phyloP scores from a whole-genome alignment of 2,329 filamentous ascomycete species.

The Chaetomium olivaceum region DNA sequence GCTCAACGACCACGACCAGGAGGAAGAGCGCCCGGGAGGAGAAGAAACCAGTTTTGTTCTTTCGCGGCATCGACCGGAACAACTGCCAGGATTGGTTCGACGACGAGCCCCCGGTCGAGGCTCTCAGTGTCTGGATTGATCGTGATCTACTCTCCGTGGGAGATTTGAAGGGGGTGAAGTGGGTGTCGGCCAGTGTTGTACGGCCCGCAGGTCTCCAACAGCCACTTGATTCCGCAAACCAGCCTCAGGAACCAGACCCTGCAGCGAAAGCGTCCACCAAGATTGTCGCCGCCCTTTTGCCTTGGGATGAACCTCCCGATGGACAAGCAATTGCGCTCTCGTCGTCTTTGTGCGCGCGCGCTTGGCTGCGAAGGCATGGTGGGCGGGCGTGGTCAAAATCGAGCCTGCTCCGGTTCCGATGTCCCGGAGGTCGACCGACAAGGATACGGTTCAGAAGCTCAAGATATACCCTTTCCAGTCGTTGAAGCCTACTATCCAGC shows the following conservation, averaged over 20 bases:
- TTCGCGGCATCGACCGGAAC: slow-evolving; percentile 74
- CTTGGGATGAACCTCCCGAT: slow-evolving; percentile 87
- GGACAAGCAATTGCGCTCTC: slow-evolving; percentile 79
- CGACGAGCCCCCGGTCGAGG: slow-evolving; percentile 56
- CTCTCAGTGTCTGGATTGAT: slow-evolving; percentile 82
- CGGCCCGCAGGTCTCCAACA: slow-evolving; percentile 75
- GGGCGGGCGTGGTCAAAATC: slow-evolving; percentile 83
- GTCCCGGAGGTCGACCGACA: slow-evolving; percentile 55
- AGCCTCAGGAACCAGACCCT: slow-evolving; percentile 67
- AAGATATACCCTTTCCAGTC: slow-evolving; percentile 79
- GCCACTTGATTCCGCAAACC: slow-evolving; percentile 67
- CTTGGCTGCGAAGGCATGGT: slow-evolving; percentile 73
- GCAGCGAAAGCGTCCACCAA: slow-evolving; percentile 59
- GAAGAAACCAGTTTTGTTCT: slow-evolving; percentile 67
- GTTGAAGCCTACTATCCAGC: slow-evolving; percentile 55
- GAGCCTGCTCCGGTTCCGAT: slow-evolving; percentile 76
- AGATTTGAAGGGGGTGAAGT: slow-evolving; percentile 73
- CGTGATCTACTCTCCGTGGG: slow-evolving; percentile 71
- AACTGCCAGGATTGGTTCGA: slow-evolving; percentile 77
- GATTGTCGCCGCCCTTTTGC: slow-evolving; percentile 71
- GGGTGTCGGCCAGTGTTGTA: slow-evolving; percentile 81
- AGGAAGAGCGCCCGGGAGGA: slow-evolving; percentile 60
- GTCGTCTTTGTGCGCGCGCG: slow-evolving; percentile 68
- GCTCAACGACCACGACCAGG: slow-evolving; percentile 67
- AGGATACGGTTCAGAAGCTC: slow-evolving; percentile 52